phyloP scores from a whole-genome alignment of 2,329 filamentous ascomycete genomes.

The Pseudogymnoascus sp. region DNA sequence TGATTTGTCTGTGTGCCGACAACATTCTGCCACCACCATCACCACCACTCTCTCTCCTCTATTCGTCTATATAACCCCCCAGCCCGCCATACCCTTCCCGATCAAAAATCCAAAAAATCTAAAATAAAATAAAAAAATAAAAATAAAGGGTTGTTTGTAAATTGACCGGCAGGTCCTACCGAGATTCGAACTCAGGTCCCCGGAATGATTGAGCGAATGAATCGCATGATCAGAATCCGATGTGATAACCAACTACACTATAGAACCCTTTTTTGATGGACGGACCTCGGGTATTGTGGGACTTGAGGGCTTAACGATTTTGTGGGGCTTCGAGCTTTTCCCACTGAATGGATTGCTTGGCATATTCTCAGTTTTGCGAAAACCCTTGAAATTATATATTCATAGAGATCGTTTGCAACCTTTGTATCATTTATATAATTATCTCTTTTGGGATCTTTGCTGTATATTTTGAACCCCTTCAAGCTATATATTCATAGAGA shows the following conservation, averaged over 20 bases:
- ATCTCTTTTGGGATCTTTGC: too few species aligned
- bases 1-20: not conserved
- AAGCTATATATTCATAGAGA: too few species aligned
- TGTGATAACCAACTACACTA: slow-evolving; percentile 1
- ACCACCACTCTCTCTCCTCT: not conserved
- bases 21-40: not conserved
- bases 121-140: not conserved
- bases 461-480: too few species aligned
- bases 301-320: not conserved
- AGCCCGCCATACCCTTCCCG: not conserved
- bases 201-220: too few species aligned
- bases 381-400: too few species aligned
- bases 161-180: not conserved
- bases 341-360: too few species aligned
- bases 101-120: not conserved
- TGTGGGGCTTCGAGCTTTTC: not conserved
- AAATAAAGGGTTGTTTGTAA: not conserved
- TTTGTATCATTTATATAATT: too few species aligned
- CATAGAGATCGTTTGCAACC: too few species aligned
- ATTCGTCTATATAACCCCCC: not conserved
- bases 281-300: not conserved
- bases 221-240: slow-evolving; percentile 1
- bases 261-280: not conserved
- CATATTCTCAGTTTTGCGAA: too few species aligned
- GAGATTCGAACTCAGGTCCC: slow-evolving; percentile 1